These are phyloP conservation scores for Peronospora farinosa DNA, from an alignment of 352 stramenopile species.

Conservation along the genomic window DNA sequence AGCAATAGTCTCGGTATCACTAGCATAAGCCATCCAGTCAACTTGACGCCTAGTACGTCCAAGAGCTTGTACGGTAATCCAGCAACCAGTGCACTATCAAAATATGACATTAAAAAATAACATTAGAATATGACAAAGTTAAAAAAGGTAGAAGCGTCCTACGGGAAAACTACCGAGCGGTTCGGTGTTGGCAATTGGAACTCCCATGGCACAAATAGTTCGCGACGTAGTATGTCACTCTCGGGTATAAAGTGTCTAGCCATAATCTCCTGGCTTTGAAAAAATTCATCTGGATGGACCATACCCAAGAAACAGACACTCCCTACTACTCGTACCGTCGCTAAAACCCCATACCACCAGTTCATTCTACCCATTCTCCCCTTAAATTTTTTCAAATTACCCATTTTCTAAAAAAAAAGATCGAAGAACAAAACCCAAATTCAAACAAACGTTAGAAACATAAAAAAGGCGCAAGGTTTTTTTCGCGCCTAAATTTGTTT, in stretches of 20 bases:
- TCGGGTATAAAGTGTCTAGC: slow-evolving; percentile 40
- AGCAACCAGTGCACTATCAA: slow-evolving; percentile 40
- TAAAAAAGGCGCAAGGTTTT: too few species aligned
- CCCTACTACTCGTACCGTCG: slow-evolving; percentile 32
- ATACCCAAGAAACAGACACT: slow-evolving; percentile 42
- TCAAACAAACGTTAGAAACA: too few species aligned
- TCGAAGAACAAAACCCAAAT: background rate
- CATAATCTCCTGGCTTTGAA: slow-evolving; percentile 84
- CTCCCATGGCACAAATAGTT: slow-evolving; percentile 71
- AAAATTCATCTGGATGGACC: slow-evolving; percentile 83
- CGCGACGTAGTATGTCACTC: slow-evolving; percentile 13
- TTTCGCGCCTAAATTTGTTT: slow-evolving; percentile 15
- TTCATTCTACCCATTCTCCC: slow-evolving; percentile 4
- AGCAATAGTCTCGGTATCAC: slow-evolving; percentile 52
- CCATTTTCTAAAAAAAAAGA: slow-evolving; percentile 2
- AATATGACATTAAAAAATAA: slow-evolving; percentile 3
- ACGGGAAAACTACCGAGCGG: slow-evolving; percentile 74
- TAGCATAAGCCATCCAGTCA: slow-evolving; percentile 44
- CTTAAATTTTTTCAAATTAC: too few species aligned
- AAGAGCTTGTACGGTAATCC: slow-evolving; percentile 48
- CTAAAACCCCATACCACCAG: slow-evolving; percentile 31
- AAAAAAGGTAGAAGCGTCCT: slow-evolving; percentile 8
- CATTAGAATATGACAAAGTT: background rate
- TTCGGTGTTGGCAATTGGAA: slow-evolving; percentile 55
- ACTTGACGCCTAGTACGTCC: slow-evolving; percentile 29